Evolutionary conservation across 768 basidiomycete species (phyloP).

Genomic region (Tylopilus intermedius): DNA sequence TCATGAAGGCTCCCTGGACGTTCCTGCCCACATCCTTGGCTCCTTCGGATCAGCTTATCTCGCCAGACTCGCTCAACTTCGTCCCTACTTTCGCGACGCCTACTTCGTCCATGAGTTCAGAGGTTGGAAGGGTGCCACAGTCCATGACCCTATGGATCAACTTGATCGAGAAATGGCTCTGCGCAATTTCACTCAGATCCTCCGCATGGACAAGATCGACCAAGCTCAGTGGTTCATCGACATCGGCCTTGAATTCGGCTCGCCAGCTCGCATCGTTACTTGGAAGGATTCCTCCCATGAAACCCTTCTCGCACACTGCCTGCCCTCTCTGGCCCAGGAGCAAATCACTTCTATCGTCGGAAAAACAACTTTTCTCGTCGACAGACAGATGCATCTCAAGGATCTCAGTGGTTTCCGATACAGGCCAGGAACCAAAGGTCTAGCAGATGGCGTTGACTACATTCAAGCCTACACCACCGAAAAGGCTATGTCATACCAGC

Average conservation of each 20-base stretch:
- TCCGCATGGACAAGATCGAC: background rate
- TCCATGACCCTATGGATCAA: background rate
- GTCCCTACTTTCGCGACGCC: too few species aligned
- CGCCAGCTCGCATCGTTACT: background rate
- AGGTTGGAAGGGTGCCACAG: conserved; percentile 7
- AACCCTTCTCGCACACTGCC: background rate
- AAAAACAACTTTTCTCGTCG: too few species aligned
- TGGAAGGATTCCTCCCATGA: background rate
- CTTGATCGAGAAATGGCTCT: background rate
- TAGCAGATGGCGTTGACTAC: background rate
- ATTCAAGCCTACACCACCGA: conserved; percentile 10
- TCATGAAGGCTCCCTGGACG: background rate
- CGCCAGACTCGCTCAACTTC: too few species aligned
- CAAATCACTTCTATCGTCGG: too few species aligned
- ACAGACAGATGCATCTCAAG: background rate
- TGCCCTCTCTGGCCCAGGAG: background rate
- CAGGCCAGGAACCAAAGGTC: background rate
- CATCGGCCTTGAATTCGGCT: background rate
- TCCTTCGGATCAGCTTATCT: too few species aligned
- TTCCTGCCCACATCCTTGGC: background rate
- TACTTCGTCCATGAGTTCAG: conserved; percentile 11
- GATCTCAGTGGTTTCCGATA: background rate
- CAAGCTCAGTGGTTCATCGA: background rate
- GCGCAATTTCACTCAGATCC: background rate
- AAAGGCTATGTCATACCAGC: conserved; percentile 5